Evolutionary conservation across 2,329 filamentous ascomycete species (phyloP).

Genomic region (Chrysoporthe deuterocubensis): DNA sequence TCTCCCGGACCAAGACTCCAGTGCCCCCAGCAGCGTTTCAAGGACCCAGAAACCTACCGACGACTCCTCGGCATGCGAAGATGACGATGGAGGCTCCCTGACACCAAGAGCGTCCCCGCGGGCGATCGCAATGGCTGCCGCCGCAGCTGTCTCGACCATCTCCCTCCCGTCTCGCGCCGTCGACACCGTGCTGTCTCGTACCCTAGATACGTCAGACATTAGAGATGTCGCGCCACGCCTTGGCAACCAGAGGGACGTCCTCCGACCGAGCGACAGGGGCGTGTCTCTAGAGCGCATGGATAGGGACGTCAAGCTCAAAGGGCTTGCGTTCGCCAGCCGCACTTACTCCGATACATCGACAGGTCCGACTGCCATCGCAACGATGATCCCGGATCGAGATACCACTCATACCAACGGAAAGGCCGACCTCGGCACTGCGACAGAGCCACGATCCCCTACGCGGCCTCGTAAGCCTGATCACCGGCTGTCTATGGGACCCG

Average conservation of each 20-base stretch:
- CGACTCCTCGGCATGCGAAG: constrained; percentile 31
- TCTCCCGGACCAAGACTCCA: constrained; percentile 26
- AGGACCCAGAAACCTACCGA: constrained; percentile 31
- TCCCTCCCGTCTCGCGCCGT: constrained; percentile 23
- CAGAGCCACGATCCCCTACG: constrained; percentile 17
- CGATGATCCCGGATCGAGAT: constrained; percentile 3
- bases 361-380: not conserved
- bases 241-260: constrained; percentile 41
- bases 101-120: constrained; percentile 41
- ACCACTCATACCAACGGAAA: constrained; percentile 10
- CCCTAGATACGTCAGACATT: constrained; percentile 38
- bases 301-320: constrained; percentile 43
- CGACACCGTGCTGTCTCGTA: constrained; percentile 24
- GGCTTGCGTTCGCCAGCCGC: constrained; percentile 30
- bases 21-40: constrained; percentile 23
- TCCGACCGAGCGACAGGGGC: constrained; percentile 40
- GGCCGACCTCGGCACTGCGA: constrained; percentile 6
- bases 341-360: constrained; percentile 27
- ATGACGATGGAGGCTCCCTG: constrained; percentile 44
- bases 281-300: constrained; percentile 48
- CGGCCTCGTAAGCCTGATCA: constrained; percentile 47
- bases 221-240: constrained; percentile 41
- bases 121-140: constrained; percentile 32
- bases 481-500: constrained; percentile 49
- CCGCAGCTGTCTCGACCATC: constrained; percentile 29